Conservation (phyloP, 2,329 filamentous ascomycete genomes). For the Cladophialophora exuberans region DNA sequence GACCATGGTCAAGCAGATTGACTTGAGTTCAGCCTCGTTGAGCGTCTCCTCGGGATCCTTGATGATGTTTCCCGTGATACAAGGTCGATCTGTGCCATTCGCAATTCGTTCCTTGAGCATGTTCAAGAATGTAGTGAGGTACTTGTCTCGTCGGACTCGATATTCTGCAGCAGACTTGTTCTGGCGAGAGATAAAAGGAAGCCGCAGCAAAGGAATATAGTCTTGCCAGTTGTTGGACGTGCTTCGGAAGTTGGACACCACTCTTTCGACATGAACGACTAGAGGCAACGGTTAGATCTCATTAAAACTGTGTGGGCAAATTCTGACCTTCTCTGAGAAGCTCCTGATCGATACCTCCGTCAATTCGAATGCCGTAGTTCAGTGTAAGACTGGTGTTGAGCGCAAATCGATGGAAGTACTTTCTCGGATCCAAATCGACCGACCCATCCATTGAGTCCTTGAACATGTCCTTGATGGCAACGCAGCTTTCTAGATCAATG, state of each 20-base stretch:
- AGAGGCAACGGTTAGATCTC: neutral
- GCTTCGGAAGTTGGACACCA: conserved; percentile 74
- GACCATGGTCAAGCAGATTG: conserved; percentile 81
- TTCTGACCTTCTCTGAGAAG: conserved; percentile 62
- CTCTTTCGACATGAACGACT: conserved; percentile 74
- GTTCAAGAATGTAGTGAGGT: conserved; percentile 62
- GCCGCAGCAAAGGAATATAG: conserved; percentile 74
- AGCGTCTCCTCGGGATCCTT: conserved; percentile 72
- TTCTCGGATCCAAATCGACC: conserved; percentile 68
- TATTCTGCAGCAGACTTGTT: conserved; percentile 68
- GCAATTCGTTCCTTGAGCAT: conserved; percentile 65
- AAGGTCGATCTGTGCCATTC: conserved; percentile 67
- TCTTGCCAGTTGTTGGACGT: conserved; percentile 86
- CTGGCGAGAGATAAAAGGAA: conserved; percentile 59
- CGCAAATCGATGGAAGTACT: conserved; percentile 75
- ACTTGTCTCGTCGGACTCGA: conserved; percentile 68
- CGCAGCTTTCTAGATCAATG: conserved; percentile 74
- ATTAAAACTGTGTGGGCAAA: neutral
- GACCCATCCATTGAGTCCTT: conserved; percentile 65
- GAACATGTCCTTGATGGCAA: conserved; percentile 73
- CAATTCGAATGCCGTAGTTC: conserved; percentile 78
- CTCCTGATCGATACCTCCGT: conserved; percentile 68
- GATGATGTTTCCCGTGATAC: conserved; percentile 70
- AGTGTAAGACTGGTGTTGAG: conserved; percentile 77
- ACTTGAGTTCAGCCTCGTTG: conserved; percentile 74